Conservation (phyloP, 805 yeast genomes). For the Metschnikowia drakensbergensis region DNA sequence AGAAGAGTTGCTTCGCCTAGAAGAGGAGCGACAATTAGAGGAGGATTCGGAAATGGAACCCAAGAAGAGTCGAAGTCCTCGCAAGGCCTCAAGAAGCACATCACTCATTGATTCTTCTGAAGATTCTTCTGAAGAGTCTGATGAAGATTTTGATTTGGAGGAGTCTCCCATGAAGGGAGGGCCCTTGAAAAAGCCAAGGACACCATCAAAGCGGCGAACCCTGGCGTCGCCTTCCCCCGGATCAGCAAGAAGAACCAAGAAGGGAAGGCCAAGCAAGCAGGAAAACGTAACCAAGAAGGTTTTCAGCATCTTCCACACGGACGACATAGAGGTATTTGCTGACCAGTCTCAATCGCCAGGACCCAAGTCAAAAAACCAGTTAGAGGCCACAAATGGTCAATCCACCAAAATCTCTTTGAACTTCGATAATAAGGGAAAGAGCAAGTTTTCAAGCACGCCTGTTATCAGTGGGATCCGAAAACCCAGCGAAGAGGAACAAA, state of each 20-base stretch:
- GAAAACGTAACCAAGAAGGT: constrained; percentile 19
- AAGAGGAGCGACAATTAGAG: constrained; percentile 5
- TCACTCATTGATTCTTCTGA: neutral
- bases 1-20: constrained; percentile 9
- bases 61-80: neutral
- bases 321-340: constrained; percentile 25
- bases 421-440: constrained; percentile 20
- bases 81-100: neutral
- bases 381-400: neutral
- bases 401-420: constrained; percentile 9
- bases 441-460: constrained; percentile 17
- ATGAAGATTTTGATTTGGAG: neutral
- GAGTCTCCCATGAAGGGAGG: neutral
- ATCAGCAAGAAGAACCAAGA: constrained; percentile 10
- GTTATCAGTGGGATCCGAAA: constrained; percentile 25
- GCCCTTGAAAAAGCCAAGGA: neutral
- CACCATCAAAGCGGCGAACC: neutral
- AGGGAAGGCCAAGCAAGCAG: constrained; percentile 17
- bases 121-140: neutral
- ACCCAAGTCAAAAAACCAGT: constrained; percentile 4
- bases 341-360: constrained; percentile 11
- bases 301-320: constrained; percentile 34
- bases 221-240: constrained; percentile 1
- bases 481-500: constrained; percentile 4
- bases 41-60: constrained; percentile 1